Base-by-base conservation (phyloP, 2,329 filamentous ascomycete species). In the Trichoderma cornu-damae region DNA sequence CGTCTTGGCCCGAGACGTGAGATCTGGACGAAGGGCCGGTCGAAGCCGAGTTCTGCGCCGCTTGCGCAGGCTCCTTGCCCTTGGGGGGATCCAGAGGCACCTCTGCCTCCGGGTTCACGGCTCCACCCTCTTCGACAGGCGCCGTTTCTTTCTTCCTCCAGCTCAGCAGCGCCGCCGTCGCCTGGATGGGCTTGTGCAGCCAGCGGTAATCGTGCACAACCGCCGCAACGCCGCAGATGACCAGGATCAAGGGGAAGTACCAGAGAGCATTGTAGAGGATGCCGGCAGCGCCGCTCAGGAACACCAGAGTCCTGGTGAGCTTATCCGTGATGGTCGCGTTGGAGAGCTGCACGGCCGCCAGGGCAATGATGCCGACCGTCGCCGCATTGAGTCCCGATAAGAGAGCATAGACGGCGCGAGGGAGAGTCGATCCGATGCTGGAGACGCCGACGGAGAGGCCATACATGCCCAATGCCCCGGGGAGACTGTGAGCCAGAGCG, bases 301-400 rank as follows among this genome's bases (percentile, higher is more conserved):
- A 85, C 0, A 90, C 82, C 1, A 90, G 63, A 0, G 85, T 71
- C 1, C 87, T 73, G 0, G 86, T 85, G 3, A 87, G 47, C 18
- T 75, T 75, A 65, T 90, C 86, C 0, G 79, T 84, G 55, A 90
- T 85, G 0, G 86, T 81, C 62, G 88, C 89, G 12, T 84, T 74
- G 0, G 86, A 80, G 0, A 90, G 75, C 66, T 88, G 74, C 0
- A 89, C 83, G 0, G 85, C 87, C 1, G 88, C 86, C 0, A 90
- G 72, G 0, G 86, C 83, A 56, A 90, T 83, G 26, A 90, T 81
- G 0, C 88, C 88, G 0, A 90, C 87, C 0, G 85, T 88, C 0
- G 86, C 81, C 0, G 86, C 81, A 64, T 90, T 90, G 4, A 91
- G 75, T 0, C 88, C 88, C 0, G 84, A 88, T 0, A 91, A 75